Percentiles rank a stretch among this genome's conserved stretches.
Evolutionary conservation across 805 yeast genomes (phyloP).

Genomic region (Zygosaccharomyces lentus): DNA sequence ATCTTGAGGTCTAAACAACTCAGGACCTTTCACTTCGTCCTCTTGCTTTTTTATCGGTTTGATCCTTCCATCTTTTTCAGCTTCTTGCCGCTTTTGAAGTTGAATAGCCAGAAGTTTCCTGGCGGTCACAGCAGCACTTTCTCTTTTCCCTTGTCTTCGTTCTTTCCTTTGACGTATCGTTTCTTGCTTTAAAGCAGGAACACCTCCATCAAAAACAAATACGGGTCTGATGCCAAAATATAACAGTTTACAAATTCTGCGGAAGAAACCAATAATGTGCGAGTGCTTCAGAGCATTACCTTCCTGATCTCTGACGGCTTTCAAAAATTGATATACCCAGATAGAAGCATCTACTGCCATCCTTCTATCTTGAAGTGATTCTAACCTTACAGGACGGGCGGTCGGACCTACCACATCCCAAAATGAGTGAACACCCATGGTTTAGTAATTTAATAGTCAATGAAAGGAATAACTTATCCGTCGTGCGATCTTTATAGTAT

Average conservation of each 20-base stretch:
- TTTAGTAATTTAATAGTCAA: background rate
- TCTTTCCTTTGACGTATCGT: conserved; percentile 73
- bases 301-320: conserved; percentile 84
- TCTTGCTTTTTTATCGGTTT: conserved; percentile 10
- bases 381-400: conserved; percentile 85
- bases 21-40: conserved; percentile 31
- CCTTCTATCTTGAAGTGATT: conserved; percentile 69
- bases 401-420: conserved; percentile 92
- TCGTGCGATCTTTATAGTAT: too few relatives aligned
- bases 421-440: conserved; percentile 92
- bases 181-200: conserved; percentile 73
- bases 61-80: conserved; percentile 1
- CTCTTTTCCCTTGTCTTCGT: conserved; percentile 68
- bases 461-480: too few relatives aligned
- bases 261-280: conserved; percentile 91
- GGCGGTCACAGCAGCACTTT: conserved; percentile 70
- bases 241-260: conserved; percentile 85
- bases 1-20: conserved; percentile 49
- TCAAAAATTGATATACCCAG: conserved; percentile 95
- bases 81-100: conserved; percentile 45
- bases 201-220: conserved; percentile 95
- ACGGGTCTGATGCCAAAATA: conserved; percentile 85
- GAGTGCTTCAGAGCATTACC: conserved; percentile 76
- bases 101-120: conserved; percentile 75
- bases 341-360: conserved; percentile 97